Percentiles rank a stretch among this genome's conserved stretches.
phyloP scores from a whole-genome alignment of 2,329 filamentous ascomycete genomes.

The Aspergillus arachidicola region DNA sequence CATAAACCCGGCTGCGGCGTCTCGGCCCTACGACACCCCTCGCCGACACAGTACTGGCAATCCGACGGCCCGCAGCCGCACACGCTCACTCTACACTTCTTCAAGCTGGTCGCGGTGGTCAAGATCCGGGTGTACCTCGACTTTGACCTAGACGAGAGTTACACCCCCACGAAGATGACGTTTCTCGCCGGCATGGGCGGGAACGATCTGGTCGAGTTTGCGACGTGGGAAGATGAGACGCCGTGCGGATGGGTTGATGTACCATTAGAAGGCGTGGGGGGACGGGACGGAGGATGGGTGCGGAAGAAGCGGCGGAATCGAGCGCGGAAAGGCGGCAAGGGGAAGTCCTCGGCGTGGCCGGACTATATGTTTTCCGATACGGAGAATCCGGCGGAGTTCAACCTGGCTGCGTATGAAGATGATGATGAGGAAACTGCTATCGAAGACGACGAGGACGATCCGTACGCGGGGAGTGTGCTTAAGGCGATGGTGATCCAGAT shows the following conservation, averaged over 20 bases:
- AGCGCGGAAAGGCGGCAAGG: constrained; percentile 19
- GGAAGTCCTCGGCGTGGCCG: constrained; percentile 15
- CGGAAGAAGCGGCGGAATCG: constrained; percentile 24
- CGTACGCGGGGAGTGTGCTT: constrained; percentile 70
- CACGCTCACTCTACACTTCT: constrained; percentile 64
- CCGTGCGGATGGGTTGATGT: constrained; percentile 92
- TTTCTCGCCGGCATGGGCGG: constrained; percentile 88
- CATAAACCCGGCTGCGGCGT: constrained; percentile 65
- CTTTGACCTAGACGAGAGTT: constrained; percentile 90
- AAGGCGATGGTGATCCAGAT: constrained; percentile 89
- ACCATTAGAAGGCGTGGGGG: constrained; percentile 65
- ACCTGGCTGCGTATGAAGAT: constrained; percentile 11
- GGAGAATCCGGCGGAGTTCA: constrained; percentile 14
- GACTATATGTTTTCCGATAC: constrained; percentile 20
- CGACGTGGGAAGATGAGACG: constrained; percentile 73
- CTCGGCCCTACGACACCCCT: constrained; percentile 60
- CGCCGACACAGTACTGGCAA: constrained; percentile 64
- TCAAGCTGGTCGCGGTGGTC: constrained; percentile 56
- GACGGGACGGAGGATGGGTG: constrained; percentile 39
- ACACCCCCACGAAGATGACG: constrained; percentile 90
- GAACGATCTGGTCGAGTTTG: constrained; percentile 88
- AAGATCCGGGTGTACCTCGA: constrained; percentile 68
- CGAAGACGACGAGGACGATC: constrained; percentile 32
- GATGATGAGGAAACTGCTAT: constrained; percentile 31
- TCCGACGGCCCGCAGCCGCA: constrained; percentile 68